phyloP scores from a whole-genome alignment of 202 grass and related monocot genomes.

The Carex sylvatica region DNA sequence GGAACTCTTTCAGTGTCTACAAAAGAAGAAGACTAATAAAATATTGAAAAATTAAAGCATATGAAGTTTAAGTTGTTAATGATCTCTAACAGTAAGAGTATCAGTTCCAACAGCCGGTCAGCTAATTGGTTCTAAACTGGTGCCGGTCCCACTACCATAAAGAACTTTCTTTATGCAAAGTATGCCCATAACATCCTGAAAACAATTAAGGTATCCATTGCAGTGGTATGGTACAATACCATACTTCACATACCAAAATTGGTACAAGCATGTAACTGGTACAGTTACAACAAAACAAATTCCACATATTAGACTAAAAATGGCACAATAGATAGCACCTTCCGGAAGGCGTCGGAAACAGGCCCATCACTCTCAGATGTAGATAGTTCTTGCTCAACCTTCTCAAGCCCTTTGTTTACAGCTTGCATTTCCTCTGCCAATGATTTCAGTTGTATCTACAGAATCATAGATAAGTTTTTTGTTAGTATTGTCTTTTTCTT shows the following conservation, averaged over 20 bases:
- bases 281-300: not conserved
- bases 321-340: slow-evolving; percentile 32
- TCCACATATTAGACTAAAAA: not conserved
- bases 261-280: slow-evolving; percentile 11
- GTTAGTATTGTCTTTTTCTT: not conserved
- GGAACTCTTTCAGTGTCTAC: slow-evolving; percentile 90
- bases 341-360: slow-evolving; percentile 69
- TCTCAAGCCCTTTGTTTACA: slow-evolving; percentile 93
- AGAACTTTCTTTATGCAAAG: not conserved
- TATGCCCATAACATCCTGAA: not conserved
- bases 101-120: not conserved
- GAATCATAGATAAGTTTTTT: not conserved
- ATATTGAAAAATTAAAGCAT: not conserved
- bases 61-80: not conserved
- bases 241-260: slow-evolving; percentile 17
- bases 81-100: not conserved
- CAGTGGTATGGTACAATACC: not conserved
- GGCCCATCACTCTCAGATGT: slow-evolving; percentile 95
- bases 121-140: not conserved
- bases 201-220: not conserved
- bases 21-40: slow-evolving; percentile 23
- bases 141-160: not conserved
- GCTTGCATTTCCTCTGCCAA: slow-evolving; percentile 99
- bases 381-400: slow-evolving; percentile 95
- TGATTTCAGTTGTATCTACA: slow-evolving; percentile 92